Conservation (phyloP, 345 rosid genomes). For the Leavenworthia alabamica region DNA sequence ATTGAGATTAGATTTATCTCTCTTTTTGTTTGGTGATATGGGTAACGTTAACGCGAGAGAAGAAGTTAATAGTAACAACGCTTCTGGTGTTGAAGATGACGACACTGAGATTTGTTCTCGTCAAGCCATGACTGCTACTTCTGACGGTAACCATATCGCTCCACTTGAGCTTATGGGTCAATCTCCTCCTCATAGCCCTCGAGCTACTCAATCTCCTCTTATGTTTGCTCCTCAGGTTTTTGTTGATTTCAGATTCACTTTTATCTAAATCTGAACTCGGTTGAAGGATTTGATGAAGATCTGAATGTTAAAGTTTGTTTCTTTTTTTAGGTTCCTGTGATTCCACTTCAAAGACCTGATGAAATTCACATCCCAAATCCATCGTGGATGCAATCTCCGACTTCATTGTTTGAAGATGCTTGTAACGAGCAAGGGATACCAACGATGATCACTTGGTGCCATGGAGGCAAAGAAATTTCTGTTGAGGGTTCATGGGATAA, state of each 20-base stretch:
- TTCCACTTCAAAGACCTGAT: slow-evolving; percentile 85
- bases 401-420: slow-evolving; percentile 49
- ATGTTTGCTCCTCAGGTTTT: slow-evolving; percentile 95
- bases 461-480: slow-evolving; percentile 75
- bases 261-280: background rate
- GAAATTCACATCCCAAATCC: slow-evolving; percentile 67
- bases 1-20: slow-evolving; percentile 10
- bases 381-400: slow-evolving; percentile 48
- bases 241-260: slow-evolving; percentile 9
- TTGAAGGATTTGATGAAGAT: slow-evolving; percentile 6
- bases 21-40: slow-evolving; percentile 33
- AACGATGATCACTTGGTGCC: slow-evolving; percentile 87
- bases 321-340: slow-evolving; percentile 62
- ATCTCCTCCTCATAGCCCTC: slow-evolving; percentile 88
- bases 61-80: slow-evolving; percentile 58
- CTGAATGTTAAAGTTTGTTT: slow-evolving; percentile 8
- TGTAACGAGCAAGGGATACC: slow-evolving; percentile 72
- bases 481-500: slow-evolving; percentile 98
- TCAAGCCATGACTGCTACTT: slow-evolving; percentile 39
- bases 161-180: slow-evolving; percentile 69
- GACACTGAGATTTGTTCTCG: slow-evolving; percentile 43
- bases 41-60: slow-evolving; percentile 93
- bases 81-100: slow-evolving; percentile 51
- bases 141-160: slow-evolving; percentile 31
- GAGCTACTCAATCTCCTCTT: slow-evolving; percentile 73